Base-by-base conservation (phyloP, 2,329 filamentous ascomycete genomes). In the Scytalidium sp. region DNA sequence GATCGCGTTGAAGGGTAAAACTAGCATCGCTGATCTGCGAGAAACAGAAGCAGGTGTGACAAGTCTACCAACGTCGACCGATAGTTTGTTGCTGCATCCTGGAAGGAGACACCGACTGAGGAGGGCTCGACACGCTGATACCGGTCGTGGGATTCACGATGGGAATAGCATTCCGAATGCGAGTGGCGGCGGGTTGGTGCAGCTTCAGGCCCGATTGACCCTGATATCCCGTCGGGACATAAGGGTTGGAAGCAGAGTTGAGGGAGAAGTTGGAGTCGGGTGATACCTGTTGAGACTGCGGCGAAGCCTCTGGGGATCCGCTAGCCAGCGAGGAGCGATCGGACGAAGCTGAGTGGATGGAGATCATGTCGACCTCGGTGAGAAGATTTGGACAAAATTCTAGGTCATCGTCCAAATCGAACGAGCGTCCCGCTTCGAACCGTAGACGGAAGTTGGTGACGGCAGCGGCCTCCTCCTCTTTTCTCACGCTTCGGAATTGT, bases 91-190 rank as follows among this genome's bases (percentile, higher is more conserved):
- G 55, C 64, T 80, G 79, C 75, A 85, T 78, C 66, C 81, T 75
- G 65, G 75, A 75, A 54, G 83, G 83, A 41, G 81, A 85, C 41
- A 84, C 79, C 52, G 82, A 85, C 40, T 86, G 86, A 21, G 93
- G 90, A 59, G 93, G 93, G 75, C 90, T 96, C 50, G 90, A 85
- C 76, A 97, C 87, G 64, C 84, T 82, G 69, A 91, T 84, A 65
- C 94, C 91, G 50, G 93, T 97, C 60, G 83, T 88, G 48, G 94
- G 94, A 78, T 99, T 96, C 72, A 97, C 90, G 68, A 99, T 99
- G 52, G 93, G 93, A 60, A 97, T 97, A 64, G 94, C 90, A 70
- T 97, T 97, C 71, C 91, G 90, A 51, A 87, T 84, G 60, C 94
- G 89, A 56, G 92, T 90, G 54, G 92, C 90, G 54, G 92, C 80